Evolutionary conservation across 75 land plant species (phyloP), one percentile per base, ranked within the genome.

Genomic region (Pseudotsuga menziesii): DNA sequence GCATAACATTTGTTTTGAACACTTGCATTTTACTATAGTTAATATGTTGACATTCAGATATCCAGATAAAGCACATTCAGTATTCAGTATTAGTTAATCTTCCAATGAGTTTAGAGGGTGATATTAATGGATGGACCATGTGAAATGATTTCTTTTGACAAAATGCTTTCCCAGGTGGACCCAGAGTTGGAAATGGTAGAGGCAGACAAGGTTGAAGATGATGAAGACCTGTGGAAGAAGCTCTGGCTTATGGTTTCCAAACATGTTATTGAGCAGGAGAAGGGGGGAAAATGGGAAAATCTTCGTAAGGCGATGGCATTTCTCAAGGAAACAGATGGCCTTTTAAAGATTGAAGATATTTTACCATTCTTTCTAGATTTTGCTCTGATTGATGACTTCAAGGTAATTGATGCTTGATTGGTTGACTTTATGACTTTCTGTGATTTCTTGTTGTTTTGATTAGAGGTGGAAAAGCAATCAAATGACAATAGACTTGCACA

Each of bases 181-280:
- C 83, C 89, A 25, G 99, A 96, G 78, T 91, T 94, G 79, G 99
- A 97, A 41, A 96, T 88, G 90, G 91, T 89, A 23, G 95, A 96
- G 82, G 99, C 99, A 39, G 99, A 96, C 69, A 96, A 96, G 78
- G 99, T 96, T 78, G 97, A 94, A 67, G 98, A 95, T 82, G 97
- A 91, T 75, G 92, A 95, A 70, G 99, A 94, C 36, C 67, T 96
- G 77, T 79, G 93, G 76, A 96, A 94, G 83, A 96, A 94, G 78
- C 90, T 96, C 5, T 96, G 99, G 99, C 99, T 96, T 48, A 93
- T 94, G 94, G 85, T 96, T 73, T 97, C 99, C 54, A 91, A 90
- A 74, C 93, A 96, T 86, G 99, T 96, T 9, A 88, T 96, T 78
- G 84, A 92, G 76, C 92, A 89, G 82, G 97, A 94, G 58, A 90